Evolutionary conservation across 1,284 basidiomycete genomes (phyloP).

Genomic region (Chondrostereum purpureum): DNA sequence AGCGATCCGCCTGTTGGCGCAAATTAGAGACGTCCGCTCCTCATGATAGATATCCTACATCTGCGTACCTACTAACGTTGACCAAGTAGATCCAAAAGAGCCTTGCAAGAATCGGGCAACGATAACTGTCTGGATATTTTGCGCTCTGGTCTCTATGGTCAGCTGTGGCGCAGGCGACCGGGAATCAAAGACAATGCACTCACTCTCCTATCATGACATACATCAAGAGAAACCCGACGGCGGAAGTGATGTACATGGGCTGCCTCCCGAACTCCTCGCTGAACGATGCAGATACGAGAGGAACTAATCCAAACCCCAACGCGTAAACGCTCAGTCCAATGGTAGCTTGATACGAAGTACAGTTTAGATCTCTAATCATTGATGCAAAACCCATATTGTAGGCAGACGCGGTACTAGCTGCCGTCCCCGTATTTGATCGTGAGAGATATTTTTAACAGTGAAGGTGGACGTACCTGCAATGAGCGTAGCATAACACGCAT

Average conservation of each 20-base stretch:
- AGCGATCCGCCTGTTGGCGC: constrained; percentile 73
- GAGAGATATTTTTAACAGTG: no score
- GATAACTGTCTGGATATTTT: constrained; percentile 66
- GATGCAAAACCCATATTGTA: constrained; percentile 54
- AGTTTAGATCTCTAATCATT: constrained; percentile 62
- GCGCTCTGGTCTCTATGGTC: constrained; percentile 41
- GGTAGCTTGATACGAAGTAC: constrained; percentile 52
- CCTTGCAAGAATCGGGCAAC: constrained; percentile 64
- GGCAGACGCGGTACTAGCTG: constrained; percentile 47
- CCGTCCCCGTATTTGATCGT: constrained; percentile 8
- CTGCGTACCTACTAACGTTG: constrained; percentile 60
- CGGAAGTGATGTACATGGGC: constrained; percentile 59
- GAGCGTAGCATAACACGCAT: constrained; percentile 52
- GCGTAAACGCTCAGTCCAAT: constrained; percentile 56
- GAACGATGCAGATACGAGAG: constrained; percentile 67
- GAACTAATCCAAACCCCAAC: constrained; percentile 65
- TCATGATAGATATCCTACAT: no score
- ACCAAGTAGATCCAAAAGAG: constrained; percentile 54
- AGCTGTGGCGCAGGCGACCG: no score
- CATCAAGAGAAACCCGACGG: constrained; percentile 51
- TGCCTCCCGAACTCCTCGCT: constrained; percentile 75
- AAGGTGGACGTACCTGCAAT: constrained; percentile 44
- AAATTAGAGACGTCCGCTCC: no score
- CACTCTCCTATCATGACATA: constrained; percentile 58
- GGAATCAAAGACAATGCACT: constrained; percentile 22